phyloP scores from a whole-genome alignment of 1,284 basidiomycete genomes.

The Neonothopanus nambi region DNA sequence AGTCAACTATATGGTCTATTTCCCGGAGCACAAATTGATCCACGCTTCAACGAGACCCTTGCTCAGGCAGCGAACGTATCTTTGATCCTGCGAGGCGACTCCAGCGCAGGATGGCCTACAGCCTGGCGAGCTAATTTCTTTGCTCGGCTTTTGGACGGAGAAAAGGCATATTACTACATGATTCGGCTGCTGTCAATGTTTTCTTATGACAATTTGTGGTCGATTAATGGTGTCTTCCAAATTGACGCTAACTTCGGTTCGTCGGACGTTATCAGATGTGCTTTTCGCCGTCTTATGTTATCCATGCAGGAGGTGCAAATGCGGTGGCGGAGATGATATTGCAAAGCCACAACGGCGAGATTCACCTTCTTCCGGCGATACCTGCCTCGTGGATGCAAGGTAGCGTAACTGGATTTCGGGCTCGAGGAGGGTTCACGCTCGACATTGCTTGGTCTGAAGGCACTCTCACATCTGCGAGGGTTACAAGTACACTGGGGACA shows the following conservation, averaged over 20 bases:
- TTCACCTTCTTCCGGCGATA: conserved; percentile 21
- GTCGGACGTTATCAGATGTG: not conserved
- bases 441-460: conserved; percentile 19
- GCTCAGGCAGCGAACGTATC: conserved; percentile 18
- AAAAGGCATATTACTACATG: conserved; percentile 20
- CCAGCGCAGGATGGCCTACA: conserved; percentile 20
- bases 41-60: conserved; percentile 19
- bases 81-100: conserved; percentile 20
- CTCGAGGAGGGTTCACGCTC: conserved; percentile 17
- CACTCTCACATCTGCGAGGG: conserved; percentile 5
- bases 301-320: conserved; percentile 13
- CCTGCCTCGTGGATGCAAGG: conserved; percentile 16
- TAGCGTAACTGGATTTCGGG: conserved; percentile 18
- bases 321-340: conserved; percentile 21
- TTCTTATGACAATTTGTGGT: conserved; percentile 20
- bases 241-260: conserved; percentile 19
- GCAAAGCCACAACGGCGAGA: conserved; percentile 22
- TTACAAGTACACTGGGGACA: conserved; percentile 14
- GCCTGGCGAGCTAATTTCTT: conserved; percentile 19
- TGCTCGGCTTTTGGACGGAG: conserved; percentile 19
- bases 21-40: conserved; percentile 21
- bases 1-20: conserved; percentile 21
- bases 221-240: conserved; percentile 16
- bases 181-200: conserved; percentile 10
- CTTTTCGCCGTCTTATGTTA: not conserved